A percentile compares a stretch with the other conserved stretches of the same genome.
These are phyloP conservation scores for Arthrobotrys pseudoclavata DNA, from an alignment of 2,329 filamentous ascomycete species.

Conservation along the genomic window DNA sequence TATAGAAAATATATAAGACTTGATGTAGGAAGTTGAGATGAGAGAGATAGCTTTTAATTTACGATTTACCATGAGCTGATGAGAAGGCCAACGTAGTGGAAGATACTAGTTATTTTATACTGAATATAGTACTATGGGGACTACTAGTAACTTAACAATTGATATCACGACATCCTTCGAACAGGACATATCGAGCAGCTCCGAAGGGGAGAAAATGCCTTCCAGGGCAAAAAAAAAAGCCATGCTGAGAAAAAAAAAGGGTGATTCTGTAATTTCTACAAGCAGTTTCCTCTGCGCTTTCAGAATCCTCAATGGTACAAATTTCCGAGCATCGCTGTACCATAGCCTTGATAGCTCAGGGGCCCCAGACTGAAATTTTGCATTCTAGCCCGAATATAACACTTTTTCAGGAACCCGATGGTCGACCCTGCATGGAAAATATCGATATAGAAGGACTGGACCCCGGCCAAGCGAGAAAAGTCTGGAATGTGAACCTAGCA, in stretches of 20 bases:
- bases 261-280: not conserved
- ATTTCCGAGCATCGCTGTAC: conserved; percentile 11
- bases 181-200: conserved; percentile 22
- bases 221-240: not conserved
- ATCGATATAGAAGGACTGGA: conserved; percentile 39
- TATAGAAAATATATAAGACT: not conserved
- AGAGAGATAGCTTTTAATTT: not conserved
- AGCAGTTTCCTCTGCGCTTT: conserved; percentile 37
- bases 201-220: conserved; percentile 10
- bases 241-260: not conserved
- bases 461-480: conserved; percentile 31
- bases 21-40: not conserved
- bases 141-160: not conserved
- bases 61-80: not conserved
- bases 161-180: not conserved
- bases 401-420: conserved; percentile 30
- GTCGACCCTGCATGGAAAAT: conserved; percentile 1
- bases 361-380: conserved; percentile 24
- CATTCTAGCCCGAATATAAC: not conserved
- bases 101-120: conserved; percentile 4
- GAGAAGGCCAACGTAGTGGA: not conserved
- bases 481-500: not conserved
- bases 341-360: conserved; percentile 4
- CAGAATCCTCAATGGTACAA: conserved; percentile 35
- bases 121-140: not conserved